These are phyloP conservation scores for Microascus cirrosus DNA, from an alignment of 2,329 filamentous ascomycete species.

Conservation along the genomic window DNA sequence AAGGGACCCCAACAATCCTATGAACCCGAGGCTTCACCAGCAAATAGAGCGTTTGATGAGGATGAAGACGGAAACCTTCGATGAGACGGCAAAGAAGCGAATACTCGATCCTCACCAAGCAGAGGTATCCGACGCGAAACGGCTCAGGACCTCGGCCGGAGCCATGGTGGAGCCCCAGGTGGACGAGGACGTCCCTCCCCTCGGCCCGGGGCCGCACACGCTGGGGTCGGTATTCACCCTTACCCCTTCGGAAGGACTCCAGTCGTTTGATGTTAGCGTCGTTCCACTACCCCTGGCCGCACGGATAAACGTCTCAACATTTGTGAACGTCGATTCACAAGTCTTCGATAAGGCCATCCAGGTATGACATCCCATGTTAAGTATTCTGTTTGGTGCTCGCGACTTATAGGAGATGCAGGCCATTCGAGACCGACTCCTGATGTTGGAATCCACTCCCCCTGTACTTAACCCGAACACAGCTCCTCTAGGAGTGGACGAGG, in stretches of 20 bases:
- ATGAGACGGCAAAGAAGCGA: slow-evolving; percentile 71
- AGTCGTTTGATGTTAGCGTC: slow-evolving; percentile 71
- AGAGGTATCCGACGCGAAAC: slow-evolving; percentile 70
- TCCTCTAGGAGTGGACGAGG: slow-evolving; percentile 56
- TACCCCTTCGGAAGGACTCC: slow-evolving; percentile 59
- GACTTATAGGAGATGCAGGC: slow-evolving; percentile 2
- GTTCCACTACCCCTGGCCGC: slow-evolving; percentile 67
- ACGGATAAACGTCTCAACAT: slow-evolving; percentile 69
- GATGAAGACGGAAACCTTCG: slow-evolving; percentile 65
- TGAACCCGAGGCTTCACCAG: slow-evolving; percentile 70
- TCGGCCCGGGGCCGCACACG: slow-evolving; percentile 66
- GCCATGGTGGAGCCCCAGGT: slow-evolving; percentile 18
- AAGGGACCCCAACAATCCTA: slow-evolving; percentile 71
- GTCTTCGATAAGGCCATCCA: slow-evolving; percentile 8
- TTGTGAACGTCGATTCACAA: slow-evolving; percentile 23
- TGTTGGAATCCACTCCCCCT: slow-evolving; percentile 31
- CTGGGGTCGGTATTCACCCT: slow-evolving; percentile 81
- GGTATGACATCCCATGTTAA: neutral
- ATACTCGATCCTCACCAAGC: slow-evolving; percentile 58
- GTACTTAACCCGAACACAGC: slow-evolving; percentile 46
- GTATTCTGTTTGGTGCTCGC: neutral
- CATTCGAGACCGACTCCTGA: slow-evolving; percentile 37
- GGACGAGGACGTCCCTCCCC: slow-evolving; percentile 50
- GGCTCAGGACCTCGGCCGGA: slow-evolving; percentile 52
- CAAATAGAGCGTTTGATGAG: slow-evolving; percentile 76